A percentile compares a stretch with the other conserved stretches of the same genome.
Conservation (phyloP, 129 eudicot species). For the Dittrichia graveolens region DNA sequence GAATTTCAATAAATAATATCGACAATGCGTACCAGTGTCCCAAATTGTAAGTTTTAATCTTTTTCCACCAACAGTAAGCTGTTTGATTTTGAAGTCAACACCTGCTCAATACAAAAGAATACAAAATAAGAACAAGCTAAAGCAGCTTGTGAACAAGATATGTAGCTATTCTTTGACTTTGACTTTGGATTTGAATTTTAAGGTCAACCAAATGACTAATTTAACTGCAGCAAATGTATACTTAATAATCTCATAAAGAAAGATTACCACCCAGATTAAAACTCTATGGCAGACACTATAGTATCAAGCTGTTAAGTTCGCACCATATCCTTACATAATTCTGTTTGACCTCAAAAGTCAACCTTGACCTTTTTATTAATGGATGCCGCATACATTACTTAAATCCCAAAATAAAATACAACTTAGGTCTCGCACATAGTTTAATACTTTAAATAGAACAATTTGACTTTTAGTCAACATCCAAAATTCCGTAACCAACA, state of each 20-base stretch:
- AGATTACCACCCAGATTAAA: constrained; percentile 3
- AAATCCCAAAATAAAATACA: not conserved
- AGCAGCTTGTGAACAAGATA: constrained; percentile 9
- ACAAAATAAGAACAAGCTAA: constrained; percentile 6
- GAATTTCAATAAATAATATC: not conserved
- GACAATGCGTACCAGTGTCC: constrained; percentile 71
- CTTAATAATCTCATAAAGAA: not conserved
- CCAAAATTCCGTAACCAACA: constrained; percentile 3
- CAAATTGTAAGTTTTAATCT: constrained; percentile 88
- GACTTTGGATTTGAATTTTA: constrained; percentile 26
- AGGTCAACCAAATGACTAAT: constrained; percentile 24
- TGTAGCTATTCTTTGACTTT: constrained; percentile 5
- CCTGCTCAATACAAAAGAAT: constrained; percentile 45
- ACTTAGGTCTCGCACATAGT: constrained; percentile 5
- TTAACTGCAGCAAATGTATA: constrained; percentile 1
- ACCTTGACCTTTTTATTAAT: not conserved
- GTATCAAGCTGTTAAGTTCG: not conserved
- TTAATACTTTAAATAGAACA: not conserved
- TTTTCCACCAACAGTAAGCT: constrained; percentile 71
- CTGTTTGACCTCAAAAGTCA: constrained; percentile 10
- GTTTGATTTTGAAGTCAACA: constrained; percentile 87
- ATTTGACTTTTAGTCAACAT: not conserved
- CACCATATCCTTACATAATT: not conserved
- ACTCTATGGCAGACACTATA: not conserved
- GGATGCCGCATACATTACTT: not conserved